Evolutionary conservation across 768 basidiomycete species (phyloP), one percentile per base, ranked within the genome.

Genomic region (Auriscalpium orientale): DNA sequence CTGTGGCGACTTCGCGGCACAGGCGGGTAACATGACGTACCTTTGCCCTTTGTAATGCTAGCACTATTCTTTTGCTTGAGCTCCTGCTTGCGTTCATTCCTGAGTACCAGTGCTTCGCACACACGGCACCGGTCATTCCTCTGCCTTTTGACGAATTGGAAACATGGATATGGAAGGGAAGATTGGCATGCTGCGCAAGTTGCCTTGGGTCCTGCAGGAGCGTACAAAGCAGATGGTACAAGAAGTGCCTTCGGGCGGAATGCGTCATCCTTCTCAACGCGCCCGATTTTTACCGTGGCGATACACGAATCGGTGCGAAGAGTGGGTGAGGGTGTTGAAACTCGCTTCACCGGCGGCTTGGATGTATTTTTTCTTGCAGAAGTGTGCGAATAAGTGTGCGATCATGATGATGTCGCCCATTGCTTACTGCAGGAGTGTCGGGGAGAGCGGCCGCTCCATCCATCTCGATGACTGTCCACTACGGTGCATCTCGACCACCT

Each of bases 331-430:
- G 8, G 4, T 35, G 33, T 15, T 10, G 20, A 54, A 54, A 2
- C 28, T 28, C 28, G 43, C 22, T 22, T 16, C 12, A 11, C 37
- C 46, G 21, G 20, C 44, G 21, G n/a, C 15, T 11, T 53, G 51
- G 22, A 67, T 55, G 58, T 62, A 66, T 8, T 56, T 56, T 21
- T 51, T 52, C 12, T 22, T 36, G 35, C 44, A 21, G 55, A 77
- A 76, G 48, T 70, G 60, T 6, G 66, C 62, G 61, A 72, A 72
- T 21, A 77, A 66, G 2, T 64, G 57, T 11, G 62, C 66, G 53
- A 78, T 71, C 56, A 75, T 66, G 34, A 67, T 66, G 48, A 76
- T 71, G 62, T 78, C 76, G 57, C 71, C 70, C 6, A 75, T 73
- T 2, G 76, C 75, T 37, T 77, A 77, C 16, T 66, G 63, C 22